These are phyloP conservation scores for Tremella mesenterica DNA, from an alignment of 768 basidiomycete species.

Conservation along the genomic window DNA sequence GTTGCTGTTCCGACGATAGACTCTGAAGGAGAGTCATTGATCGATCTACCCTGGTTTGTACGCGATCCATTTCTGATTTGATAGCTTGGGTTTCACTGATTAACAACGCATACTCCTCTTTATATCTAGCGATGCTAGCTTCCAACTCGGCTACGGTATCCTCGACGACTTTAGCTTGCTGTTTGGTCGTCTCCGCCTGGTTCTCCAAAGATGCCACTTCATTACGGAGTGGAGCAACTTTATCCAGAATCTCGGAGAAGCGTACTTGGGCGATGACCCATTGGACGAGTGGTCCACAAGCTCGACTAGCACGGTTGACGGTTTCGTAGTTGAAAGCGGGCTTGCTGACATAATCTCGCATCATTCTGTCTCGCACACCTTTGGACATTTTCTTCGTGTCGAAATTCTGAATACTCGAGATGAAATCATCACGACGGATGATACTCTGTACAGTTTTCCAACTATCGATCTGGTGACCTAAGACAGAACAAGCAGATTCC, in stretches of 20 bases:
- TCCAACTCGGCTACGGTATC: conserved; percentile 88
- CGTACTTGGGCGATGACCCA: conserved; percentile 96
- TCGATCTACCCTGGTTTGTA: conserved; percentile 92
- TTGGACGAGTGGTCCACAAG: conserved; percentile 95
- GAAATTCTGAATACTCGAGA: conserved; percentile 87
- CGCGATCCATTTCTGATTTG: conserved; percentile 94
- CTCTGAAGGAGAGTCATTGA: conserved; percentile 91
- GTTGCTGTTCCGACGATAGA: conserved; percentile 82
- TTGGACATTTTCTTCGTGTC: conserved; percentile 92
- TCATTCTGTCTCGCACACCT: conserved; percentile 78
- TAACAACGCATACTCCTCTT: conserved; percentile 91
- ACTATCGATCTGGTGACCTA: conserved; percentile 92
- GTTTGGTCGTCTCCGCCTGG: conserved; percentile 89
- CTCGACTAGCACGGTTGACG: conserved; percentile 88
- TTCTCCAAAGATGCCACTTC: conserved; percentile 87
- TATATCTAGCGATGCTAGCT: conserved; percentile 82
- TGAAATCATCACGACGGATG: conserved; percentile 94
- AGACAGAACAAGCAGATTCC: conserved; percentile 94
- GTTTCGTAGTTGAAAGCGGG: conserved; percentile 90
- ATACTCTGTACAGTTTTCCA: conserved; percentile 94
- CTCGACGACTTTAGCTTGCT: conserved; percentile 81
- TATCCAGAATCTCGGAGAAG: conserved; percentile 95
- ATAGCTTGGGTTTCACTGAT: conserved; percentile 96
- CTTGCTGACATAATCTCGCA: conserved; percentile 80
- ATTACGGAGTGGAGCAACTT: conserved; percentile 88